Base-by-base conservation (phyloP, 306 rosid genomes). In the Vigna nakashimae region DNA sequence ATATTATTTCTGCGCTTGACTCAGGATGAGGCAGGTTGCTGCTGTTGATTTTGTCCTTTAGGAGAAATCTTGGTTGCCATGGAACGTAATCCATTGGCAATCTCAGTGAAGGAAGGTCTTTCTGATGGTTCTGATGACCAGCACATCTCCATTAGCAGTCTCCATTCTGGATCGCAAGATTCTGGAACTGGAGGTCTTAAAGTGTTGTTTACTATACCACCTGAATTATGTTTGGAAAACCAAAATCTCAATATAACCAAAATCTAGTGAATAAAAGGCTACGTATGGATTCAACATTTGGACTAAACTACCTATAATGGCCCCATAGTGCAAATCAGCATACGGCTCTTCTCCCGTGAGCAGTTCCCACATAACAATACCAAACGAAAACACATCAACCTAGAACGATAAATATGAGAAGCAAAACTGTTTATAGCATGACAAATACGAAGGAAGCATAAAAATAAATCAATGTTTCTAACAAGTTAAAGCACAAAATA, bases 341-440 rank as follows among this genome's bases (percentile, higher is more conserved):
- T 94, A 92, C 9, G 97, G 98, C 82, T 94, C 97, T 65, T 90
- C 98, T 63, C 97, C 97, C 12, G 97, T 92, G 38, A 92, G 92
- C 82, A 94, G 93, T 86, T 94, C 97, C 98, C 98, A 94, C 88
- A 92, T 43, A 75, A 90, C 97, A 52, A 94, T 92, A 43, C 92
- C 97, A 80, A 88, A 90, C 15, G 97, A 94, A 79, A 94, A 90
- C 69, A 89, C 97, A 42, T 94, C 97, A 80, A 92, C 98, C 98
- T 92, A 79, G 64, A 36, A 84, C 51, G 81, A 69, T 2, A 78
- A 45, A 42, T 64, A 52, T 62, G 34, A 60, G 17, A 66, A 55
- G 24, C 74, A 69, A 22, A 63, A 62, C 60, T 60, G 34, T 30
- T 30, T 30, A 30, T 45, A 75, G 55, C 74, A 24, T 28, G 12